Percentiles rank a stretch among this genome's conserved stretches.
These are phyloP conservation scores for Boletus reticuloceps DNA, from an alignment of 768 basidiomycete species.

Conservation along the genomic window DNA sequence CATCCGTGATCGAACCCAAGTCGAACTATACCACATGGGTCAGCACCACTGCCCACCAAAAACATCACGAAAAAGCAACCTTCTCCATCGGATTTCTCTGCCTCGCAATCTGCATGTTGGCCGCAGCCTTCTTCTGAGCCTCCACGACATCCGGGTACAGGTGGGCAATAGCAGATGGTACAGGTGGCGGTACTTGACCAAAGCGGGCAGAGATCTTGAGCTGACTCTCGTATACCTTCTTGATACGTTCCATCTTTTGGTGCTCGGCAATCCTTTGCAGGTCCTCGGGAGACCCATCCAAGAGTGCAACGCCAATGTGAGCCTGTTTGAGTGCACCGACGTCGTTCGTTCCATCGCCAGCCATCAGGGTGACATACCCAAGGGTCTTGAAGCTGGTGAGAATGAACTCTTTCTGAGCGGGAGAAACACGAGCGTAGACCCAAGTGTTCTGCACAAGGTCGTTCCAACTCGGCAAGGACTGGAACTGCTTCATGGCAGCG, in stretches of 20 bases:
- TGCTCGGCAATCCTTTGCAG: conserved; percentile 92
- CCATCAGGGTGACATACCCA: conserved; percentile 95
- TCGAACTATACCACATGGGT: conserved; percentile 58
- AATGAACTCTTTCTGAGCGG: conserved; percentile 93
- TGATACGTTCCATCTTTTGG: conserved; percentile 84
- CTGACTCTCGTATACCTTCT: conserved; percentile 97
- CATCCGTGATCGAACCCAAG: conserved; percentile 72
- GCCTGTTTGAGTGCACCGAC: conserved; percentile 98
- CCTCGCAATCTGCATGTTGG: conserved; percentile 60
- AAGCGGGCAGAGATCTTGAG: conserved; percentile 87
- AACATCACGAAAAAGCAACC: conserved; percentile 41
- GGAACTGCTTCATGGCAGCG: conserved; percentile 86
- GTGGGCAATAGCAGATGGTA: conserved; percentile 84
- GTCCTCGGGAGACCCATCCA: conserved; percentile 91
- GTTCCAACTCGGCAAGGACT: conserved; percentile 65
- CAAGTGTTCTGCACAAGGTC: conserved; percentile 91
- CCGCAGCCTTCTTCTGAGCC: conserved; percentile 80
- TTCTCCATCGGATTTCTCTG: conserved; percentile 89
- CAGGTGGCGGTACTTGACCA: conserved; percentile 90
- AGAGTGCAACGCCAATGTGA: conserved; percentile 90
- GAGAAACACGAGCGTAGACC: conserved; percentile 98
- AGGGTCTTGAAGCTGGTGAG: conserved; percentile 85
- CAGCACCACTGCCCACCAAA: not conserved
- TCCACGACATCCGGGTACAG: conserved; percentile 87
- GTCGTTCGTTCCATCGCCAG: conserved; percentile 98